Evolutionary conservation across 2,329 filamentous ascomycete genomes (phyloP).

Genomic region (Nemania diffusa): DNA sequence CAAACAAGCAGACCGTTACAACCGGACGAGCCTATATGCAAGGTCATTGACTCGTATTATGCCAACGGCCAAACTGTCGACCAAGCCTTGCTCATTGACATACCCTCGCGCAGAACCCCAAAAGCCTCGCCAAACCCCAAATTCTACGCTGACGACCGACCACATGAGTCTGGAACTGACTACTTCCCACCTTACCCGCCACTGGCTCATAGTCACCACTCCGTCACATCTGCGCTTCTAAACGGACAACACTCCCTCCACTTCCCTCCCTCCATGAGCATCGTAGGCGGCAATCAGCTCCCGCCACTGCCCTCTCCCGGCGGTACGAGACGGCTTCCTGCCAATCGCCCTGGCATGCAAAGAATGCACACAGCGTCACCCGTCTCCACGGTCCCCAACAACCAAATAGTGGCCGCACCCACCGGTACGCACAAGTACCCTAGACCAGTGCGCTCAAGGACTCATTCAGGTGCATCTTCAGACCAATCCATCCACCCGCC

Average conservation of each 20-base stretch:
- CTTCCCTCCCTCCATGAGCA: slow-evolving; percentile 76
- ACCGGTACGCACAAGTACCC: slow-evolving; percentile 55
- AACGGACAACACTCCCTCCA: slow-evolving; percentile 46
- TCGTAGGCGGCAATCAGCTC: slow-evolving; percentile 82
- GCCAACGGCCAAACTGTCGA: slow-evolving; percentile 87
- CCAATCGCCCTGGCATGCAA: slow-evolving; percentile 63
- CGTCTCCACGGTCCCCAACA: slow-evolving; percentile 64
- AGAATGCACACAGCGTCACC: slow-evolving; percentile 85
- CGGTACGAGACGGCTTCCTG: slow-evolving; percentile 58
- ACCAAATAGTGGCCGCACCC: slow-evolving; percentile 48
- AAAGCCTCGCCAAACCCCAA: slow-evolving; percentile 74
- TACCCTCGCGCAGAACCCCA: slow-evolving; percentile 79
- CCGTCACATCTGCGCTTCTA: slow-evolving; percentile 40
- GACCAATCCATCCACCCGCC: slow-evolving; percentile 60
- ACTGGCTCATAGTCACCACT: slow-evolving; percentile 42
- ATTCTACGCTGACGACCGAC: slow-evolving; percentile 48
- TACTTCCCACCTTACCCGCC: slow-evolving; percentile 51
- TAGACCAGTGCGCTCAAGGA: slow-evolving; percentile 62
- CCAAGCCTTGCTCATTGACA: slow-evolving; percentile 91
- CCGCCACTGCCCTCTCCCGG: slow-evolving; percentile 86
- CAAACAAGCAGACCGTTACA: slow-evolving; percentile 75
- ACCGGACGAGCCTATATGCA: slow-evolving; percentile 85
- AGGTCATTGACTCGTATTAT: slow-evolving; percentile 83
- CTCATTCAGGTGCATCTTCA: slow-evolving; percentile 67
- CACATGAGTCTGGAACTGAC: slow-evolving; percentile 50